Evolutionary conservation across 2,329 filamentous ascomycete genomes (phyloP).

Genomic region (Ascochyta koolunga): DNA sequence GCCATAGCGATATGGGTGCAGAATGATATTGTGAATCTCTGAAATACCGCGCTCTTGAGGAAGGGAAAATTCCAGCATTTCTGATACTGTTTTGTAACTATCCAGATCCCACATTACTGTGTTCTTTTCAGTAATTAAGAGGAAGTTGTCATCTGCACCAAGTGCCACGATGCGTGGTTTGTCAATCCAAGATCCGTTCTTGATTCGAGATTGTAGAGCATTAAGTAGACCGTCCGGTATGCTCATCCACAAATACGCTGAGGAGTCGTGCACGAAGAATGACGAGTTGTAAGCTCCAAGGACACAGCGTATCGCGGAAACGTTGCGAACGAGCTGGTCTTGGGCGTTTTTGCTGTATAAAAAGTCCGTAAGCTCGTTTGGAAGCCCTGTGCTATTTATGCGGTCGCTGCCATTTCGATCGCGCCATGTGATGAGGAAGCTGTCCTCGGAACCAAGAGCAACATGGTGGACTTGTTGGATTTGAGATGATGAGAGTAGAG

Average conservation of each 20-base stretch:
- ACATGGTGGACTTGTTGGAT: conserved; percentile 38
- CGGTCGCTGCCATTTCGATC: conserved; percentile 31
- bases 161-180: conserved; percentile 41
- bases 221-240: conserved; percentile 32
- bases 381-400: conserved; percentile 35
- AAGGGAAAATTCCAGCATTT: conserved; percentile 29
- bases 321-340: conserved; percentile 21
- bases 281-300: conserved; percentile 43
- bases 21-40: conserved; percentile 25
- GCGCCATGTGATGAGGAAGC: conserved; percentile 44
- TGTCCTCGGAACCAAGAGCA: conserved; percentile 40
- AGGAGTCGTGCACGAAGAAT: conserved; percentile 39
- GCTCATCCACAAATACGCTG: conserved; percentile 42
- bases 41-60: conserved; percentile 24
- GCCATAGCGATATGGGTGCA: conserved; percentile 43
- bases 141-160: conserved; percentile 36
- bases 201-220: conserved; percentile 36
- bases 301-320: conserved; percentile 36
- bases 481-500: conserved; percentile 32
- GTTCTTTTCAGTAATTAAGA: conserved; percentile 39
- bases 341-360: conserved; percentile 26
- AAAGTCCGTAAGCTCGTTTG: conserved; percentile 34
- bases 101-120: conserved; percentile 38
- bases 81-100: conserved; percentile 27
- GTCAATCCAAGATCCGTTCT: conserved; percentile 38